Base-by-base conservation (phyloP, 495 filamentous ascomycete genomes). In the Cenococcum geophilum region DNA sequence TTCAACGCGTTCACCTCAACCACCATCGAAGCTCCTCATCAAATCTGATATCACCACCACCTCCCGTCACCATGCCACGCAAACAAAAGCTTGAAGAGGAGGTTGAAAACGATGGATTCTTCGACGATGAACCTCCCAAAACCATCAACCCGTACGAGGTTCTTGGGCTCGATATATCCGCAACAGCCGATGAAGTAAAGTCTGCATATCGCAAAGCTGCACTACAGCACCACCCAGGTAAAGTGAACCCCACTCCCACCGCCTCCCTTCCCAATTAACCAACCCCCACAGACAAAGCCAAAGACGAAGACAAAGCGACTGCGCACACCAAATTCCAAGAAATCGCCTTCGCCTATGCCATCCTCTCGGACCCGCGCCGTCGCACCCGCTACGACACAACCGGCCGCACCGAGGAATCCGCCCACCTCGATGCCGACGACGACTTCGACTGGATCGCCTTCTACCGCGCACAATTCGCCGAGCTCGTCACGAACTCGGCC, bases 331-430 rank as follows among this genome's bases (percentile, higher is more conserved):
- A 81, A 37, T 98, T 98, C 78, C 93, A 97, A 71, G 77, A 85
- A 55, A 84, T 97, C 66, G 93, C 92, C 10, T 92, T 97, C 63
- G 92, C 95, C 47, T 95, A 97, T 69, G 91, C 89, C 18, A 86
- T 98, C 50, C 83, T 98, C 49, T 96, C 89, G 25, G 89, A 96
- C 60, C 76, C 83, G 10, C 76, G 78, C 4, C 83, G 92, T 35
- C 87, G 92, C 55, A 82, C 81, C 53, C 85, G 89, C 60, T 98
- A 96, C 74, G 92, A 98, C 71, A 77, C 79, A 59, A 96, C 92
- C 0, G 93, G 93, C 58, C 89, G 83, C 53, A 97, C 92, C 0
- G 82, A 85, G 1, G 92, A 96, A 66, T 85, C 83, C 18, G 75
- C 92, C 55, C 81, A 86, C 63, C 71, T 78, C 11, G 83, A 88